Percentiles rank a stretch among this genome's conserved stretches.
Evolutionary conservation across 805 yeast genomes (phyloP).

Genomic region (Maudiozyma bulderi): DNA sequence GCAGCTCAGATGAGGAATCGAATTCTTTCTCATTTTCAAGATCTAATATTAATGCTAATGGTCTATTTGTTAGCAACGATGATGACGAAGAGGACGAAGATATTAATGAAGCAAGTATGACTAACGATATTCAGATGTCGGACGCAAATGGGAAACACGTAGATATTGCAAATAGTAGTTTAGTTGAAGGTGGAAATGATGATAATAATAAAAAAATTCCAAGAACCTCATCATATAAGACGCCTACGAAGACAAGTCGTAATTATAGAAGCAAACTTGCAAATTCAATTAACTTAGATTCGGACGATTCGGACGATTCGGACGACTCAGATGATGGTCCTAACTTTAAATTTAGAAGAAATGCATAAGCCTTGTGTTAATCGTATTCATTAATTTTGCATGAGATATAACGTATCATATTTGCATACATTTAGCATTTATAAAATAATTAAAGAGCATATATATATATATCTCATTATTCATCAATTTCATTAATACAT

Average conservation of each 20-base stretch:
- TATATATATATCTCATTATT: too few relatives aligned
- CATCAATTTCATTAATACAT: too few relatives aligned
- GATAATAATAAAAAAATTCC: not conserved
- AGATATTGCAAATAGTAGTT: not conserved
- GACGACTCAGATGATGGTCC: conserved; percentile 28
- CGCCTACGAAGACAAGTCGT: too few relatives aligned
- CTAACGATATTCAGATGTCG: too few relatives aligned
- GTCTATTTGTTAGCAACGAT: conserved; percentile 16
- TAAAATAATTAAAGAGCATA: too few relatives aligned
- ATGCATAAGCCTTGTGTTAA: not conserved
- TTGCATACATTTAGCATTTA: too few relatives aligned
- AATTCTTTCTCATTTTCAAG: conserved; percentile 3
- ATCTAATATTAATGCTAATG: not conserved
- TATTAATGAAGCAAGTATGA: not conserved
- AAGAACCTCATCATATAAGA: too few relatives aligned
- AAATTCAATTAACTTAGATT: not conserved
- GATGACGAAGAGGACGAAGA: conserved; percentile 4
- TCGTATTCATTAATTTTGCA: not conserved
- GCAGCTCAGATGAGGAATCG: not conserved
- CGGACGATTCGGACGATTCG: not conserved
- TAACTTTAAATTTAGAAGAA: conserved; percentile 28
- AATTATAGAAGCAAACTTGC: too few relatives aligned
- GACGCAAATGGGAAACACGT: not conserved
- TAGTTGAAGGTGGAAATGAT: not conserved
- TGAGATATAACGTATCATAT: too few relatives aligned